Conservation (phyloP, 208 protist species). For the Entamoeba histolytica region DNA sequence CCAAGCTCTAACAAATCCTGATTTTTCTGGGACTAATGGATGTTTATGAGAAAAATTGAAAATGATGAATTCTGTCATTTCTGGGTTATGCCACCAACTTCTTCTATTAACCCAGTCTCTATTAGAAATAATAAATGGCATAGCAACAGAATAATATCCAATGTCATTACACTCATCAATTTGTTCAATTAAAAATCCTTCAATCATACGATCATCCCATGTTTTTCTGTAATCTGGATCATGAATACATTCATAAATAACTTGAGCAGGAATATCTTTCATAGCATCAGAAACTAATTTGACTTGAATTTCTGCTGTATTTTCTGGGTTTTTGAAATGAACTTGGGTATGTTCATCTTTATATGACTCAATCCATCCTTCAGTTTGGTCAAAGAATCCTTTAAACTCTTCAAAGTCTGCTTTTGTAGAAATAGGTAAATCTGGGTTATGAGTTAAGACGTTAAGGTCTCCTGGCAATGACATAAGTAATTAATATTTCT, state of each 20-base stretch:
- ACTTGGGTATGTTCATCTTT: not conserved
- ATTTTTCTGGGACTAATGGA: not conserved
- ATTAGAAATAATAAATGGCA: not conserved
- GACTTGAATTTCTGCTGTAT: not conserved
- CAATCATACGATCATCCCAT: not conserved
- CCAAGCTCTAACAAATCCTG: not conserved
- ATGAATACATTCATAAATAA: not conserved
- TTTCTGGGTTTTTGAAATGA: not conserved
- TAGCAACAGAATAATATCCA: not conserved
- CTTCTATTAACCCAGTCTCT: not conserved
- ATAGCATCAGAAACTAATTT: not conserved
- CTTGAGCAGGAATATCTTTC: not conserved
- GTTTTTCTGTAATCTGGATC: not conserved
- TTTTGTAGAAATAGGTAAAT: not conserved
- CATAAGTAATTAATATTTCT: too few relatives aligned
- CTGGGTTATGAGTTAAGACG: not conserved
- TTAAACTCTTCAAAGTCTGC: not conserved
- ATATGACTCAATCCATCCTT: not conserved
- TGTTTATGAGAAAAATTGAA: not conserved
- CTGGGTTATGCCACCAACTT: not conserved
- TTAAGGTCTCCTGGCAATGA: not conserved
- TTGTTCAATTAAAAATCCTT: not conserved
- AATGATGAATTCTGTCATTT: not conserved
- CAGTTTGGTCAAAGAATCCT: not conserved
- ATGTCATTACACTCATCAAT: not conserved